Conservation (phyloP, 1,284 basidiomycete genomes). For the Leccinum subatratum region DNA sequence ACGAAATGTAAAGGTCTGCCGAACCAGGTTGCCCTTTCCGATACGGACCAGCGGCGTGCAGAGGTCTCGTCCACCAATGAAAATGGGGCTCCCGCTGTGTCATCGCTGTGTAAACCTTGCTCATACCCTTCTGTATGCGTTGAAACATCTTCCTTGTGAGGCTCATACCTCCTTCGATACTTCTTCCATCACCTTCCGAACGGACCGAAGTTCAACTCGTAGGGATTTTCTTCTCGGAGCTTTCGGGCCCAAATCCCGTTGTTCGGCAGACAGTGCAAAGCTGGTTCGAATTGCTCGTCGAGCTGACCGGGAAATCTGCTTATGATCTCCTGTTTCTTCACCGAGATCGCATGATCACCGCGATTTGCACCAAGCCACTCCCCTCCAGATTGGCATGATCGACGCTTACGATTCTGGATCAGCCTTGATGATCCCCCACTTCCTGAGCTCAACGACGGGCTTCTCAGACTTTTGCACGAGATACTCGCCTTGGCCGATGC, state of each 20-base stretch:
- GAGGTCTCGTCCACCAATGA: no score
- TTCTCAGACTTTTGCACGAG: constrained; percentile 90
- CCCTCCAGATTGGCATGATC: constrained; percentile 97
- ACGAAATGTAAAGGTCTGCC: no score
- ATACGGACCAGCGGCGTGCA: no score
- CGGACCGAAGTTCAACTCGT: constrained; percentile 50
- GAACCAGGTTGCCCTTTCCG: no score
- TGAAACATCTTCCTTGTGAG: constrained; percentile 94
- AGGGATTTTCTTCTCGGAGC: constrained; percentile 85
- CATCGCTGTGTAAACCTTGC: constrained; percentile 66
- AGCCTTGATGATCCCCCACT: constrained; percentile 73
- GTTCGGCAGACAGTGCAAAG: constrained; percentile 86
- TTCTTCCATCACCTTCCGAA: constrained; percentile 41
- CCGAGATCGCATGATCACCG: constrained; percentile 81
- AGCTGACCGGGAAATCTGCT: constrained; percentile 69
- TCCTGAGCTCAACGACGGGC: constrained; percentile 87
- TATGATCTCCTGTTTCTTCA: constrained; percentile 81
- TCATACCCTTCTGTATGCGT: constrained; percentile 84
- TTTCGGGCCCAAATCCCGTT: constrained; percentile 82
- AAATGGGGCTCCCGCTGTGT: no score
- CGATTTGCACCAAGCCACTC: constrained; percentile 95
- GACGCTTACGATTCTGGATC: constrained; percentile 93
- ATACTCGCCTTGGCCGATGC: constrained; percentile 94
- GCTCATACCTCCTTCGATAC: constrained; percentile 51
- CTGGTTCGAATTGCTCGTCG: constrained; percentile 77